Percentiles rank a stretch among this genome's conserved stretches.
Evolutionary conservation across 2,329 filamentous ascomycete genomes (phyloP).

Genomic region (Claviceps sp.): DNA sequence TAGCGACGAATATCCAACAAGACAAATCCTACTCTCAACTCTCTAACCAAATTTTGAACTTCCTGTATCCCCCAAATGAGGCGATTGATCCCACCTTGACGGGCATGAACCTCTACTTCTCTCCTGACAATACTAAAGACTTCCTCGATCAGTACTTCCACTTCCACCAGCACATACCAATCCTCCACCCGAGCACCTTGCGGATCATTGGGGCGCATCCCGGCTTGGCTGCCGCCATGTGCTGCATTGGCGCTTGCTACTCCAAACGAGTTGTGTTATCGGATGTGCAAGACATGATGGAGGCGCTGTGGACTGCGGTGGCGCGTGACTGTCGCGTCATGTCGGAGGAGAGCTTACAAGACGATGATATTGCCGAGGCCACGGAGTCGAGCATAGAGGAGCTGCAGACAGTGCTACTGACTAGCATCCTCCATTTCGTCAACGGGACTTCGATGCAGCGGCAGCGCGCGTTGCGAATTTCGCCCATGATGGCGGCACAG

Average conservation of each 20-base stretch:
- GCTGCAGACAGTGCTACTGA: slow-evolving; percentile 51
- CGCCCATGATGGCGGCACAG: slow-evolving; percentile 41
- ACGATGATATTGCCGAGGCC: slow-evolving; percentile 13
- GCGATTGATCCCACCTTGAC: slow-evolving; percentile 38
- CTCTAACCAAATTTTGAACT: slow-evolving; percentile 41
- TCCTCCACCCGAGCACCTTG: slow-evolving; percentile 60
- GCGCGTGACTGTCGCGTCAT: slow-evolving; percentile 40
- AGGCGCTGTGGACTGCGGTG: slow-evolving; percentile 45
- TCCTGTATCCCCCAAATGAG: slow-evolving; percentile 36
- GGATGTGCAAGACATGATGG: slow-evolving; percentile 55
- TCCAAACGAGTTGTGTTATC: slow-evolving; percentile 46
- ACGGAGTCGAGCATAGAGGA: slow-evolving; percentile 42
- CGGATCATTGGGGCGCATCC: slow-evolving; percentile 51
- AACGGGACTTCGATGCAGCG: slow-evolving; percentile 55
- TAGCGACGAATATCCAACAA: slow-evolving; percentile 28
- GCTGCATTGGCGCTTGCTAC: slow-evolving; percentile 63
- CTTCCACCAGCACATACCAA: slow-evolving; percentile 60
- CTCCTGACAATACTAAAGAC: slow-evolving; percentile 54
- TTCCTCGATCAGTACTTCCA: slow-evolving; percentile 60
- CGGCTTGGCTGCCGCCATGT: slow-evolving; percentile 54
- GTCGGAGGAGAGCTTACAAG: slow-evolving; percentile 13
- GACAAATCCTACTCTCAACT: slow-evolving; percentile 37
- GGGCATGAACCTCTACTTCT: slow-evolving; percentile 48
- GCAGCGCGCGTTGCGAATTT: slow-evolving; percentile 45
- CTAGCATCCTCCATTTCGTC: slow-evolving; percentile 52